A percentile compares a stretch with the other conserved stretches of the same genome.
These are phyloP conservation scores for Aspergillus hiratsukae DNA, from an alignment of 2,329 filamentous ascomycete species.

Conservation along the genomic window DNA sequence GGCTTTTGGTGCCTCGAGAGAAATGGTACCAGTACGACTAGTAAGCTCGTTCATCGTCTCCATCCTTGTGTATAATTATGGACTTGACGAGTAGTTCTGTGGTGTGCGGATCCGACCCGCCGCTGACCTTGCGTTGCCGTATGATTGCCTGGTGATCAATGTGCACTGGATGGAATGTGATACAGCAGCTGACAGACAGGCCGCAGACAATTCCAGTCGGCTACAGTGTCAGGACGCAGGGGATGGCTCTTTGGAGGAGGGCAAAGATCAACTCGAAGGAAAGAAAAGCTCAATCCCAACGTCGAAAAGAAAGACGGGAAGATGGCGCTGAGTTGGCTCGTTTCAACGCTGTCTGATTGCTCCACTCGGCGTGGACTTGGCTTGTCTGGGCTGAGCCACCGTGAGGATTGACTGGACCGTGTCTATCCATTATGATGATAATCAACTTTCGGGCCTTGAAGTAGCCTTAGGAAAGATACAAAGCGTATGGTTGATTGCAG, in stretches of 20 bases:
- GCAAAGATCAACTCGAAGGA: background rate
- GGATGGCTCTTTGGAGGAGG: background rate
- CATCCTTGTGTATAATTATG: background rate
- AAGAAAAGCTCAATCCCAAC: background rate
- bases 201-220: background rate
- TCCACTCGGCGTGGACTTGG: background rate
- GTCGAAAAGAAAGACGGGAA: background rate
- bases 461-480: background rate
- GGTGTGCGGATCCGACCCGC: background rate
- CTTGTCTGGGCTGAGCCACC: background rate
- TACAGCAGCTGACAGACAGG: background rate
- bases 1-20: conserved; percentile 6
- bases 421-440: background rate
- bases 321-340: background rate
- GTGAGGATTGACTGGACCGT: background rate
- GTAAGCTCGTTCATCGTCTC: background rate
- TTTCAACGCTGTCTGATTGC: background rate
- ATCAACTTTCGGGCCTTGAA: background rate
- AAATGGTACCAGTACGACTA: conserved; percentile 4
- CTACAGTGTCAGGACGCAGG: background rate
- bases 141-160: background rate
- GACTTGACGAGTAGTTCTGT: background rate
- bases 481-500: background rate
- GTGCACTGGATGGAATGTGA: background rate
- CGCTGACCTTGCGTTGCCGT: background rate